These are phyloP conservation scores for Triticum urartu DNA, from an alignment of 176 grass and related monocot genomes.

Conservation along the genomic window DNA sequence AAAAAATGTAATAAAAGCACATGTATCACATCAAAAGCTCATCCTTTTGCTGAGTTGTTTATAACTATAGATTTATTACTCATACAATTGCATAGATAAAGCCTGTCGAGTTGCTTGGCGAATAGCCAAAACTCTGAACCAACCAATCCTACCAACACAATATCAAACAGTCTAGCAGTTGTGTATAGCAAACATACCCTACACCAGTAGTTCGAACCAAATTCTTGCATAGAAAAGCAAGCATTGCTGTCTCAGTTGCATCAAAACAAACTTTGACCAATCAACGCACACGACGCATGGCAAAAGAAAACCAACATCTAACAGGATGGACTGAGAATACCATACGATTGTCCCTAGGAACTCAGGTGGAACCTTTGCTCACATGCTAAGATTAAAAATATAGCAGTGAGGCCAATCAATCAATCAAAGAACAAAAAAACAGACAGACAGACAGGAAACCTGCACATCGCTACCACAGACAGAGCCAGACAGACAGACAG, in stretches of 20 bases:
- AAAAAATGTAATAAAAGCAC: background rate
- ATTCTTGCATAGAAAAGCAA: conserved; percentile 10
- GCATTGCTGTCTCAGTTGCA: background rate
- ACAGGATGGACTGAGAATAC: background rate
- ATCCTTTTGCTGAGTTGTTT: too few relatives aligned
- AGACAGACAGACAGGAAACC: background rate
- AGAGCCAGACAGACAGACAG: background rate
- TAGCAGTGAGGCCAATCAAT: background rate
- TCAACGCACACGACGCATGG: background rate
- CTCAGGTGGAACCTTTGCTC: background rate
- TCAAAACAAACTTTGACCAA: background rate
- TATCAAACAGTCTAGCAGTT: background rate
- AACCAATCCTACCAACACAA: too few relatives aligned
- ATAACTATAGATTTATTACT: too few relatives aligned
- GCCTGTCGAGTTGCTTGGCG: too few relatives aligned
- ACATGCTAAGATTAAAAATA: background rate
- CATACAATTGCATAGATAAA: too few relatives aligned
- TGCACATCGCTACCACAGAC: background rate
- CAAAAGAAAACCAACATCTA: background rate
- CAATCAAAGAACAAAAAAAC: background rate
- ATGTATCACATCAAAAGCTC: too few relatives aligned
- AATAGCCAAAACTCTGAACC: too few relatives aligned
- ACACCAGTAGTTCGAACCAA: background rate
- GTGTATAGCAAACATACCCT: background rate
- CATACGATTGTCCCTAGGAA: background rate